Base-by-base conservation (phyloP, 495 filamentous ascomycete genomes). In the Neurospora sp. region DNA sequence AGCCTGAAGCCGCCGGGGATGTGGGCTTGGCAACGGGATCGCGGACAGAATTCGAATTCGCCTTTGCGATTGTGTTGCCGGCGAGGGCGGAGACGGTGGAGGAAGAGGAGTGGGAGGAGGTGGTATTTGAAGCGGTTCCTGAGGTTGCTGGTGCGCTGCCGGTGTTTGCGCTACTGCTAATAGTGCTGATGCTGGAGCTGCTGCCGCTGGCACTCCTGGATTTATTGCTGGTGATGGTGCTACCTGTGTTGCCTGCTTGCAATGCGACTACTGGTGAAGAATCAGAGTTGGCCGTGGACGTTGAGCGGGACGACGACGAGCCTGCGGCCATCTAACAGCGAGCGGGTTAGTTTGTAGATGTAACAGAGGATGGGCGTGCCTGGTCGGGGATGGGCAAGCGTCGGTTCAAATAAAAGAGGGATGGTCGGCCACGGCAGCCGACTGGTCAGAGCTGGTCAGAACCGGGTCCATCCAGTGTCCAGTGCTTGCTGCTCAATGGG, bases 321-420 rank as follows among this genome's bases (percentile, higher is more conserved):
- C 80, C 76, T 75, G 79, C 82, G 77, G 82, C 82, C 82, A 83
- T 83, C 82, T 83, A 81, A 72, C 74, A 75, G 73, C 71, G 74
- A 72, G 38, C 70, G 76, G 76, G 76, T 73, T 72, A 78, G 78
- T 72, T 71, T 44, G 73, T 41, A 46, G 27, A 44, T 70, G 59
- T 38, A 39, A 40, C 48, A 62, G 70, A 74, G 59, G 37, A 69
- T 71, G 76, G 69, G 78, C 75, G 77, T 72, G 77, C 75, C 69
- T 71, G 41, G 75, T 74, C 75, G 74, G 78, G 79, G 74, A 76
- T 76, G 77, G 79, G 78, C 74, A 75, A 75, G 69, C 40, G 59
- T 66, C 73, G 77, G 74, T 81, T 78, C 77, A 81, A 81, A 80
- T 80, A 81, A 78, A 79, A 72, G 71, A 74, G 76, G 72, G 74